A percentile compares a stretch with the other conserved stretches of the same genome.
These are phyloP conservation scores for Dictyostelium citrinum DNA, from an alignment of 78 protist genomes.

Conservation along the genomic window DNA sequence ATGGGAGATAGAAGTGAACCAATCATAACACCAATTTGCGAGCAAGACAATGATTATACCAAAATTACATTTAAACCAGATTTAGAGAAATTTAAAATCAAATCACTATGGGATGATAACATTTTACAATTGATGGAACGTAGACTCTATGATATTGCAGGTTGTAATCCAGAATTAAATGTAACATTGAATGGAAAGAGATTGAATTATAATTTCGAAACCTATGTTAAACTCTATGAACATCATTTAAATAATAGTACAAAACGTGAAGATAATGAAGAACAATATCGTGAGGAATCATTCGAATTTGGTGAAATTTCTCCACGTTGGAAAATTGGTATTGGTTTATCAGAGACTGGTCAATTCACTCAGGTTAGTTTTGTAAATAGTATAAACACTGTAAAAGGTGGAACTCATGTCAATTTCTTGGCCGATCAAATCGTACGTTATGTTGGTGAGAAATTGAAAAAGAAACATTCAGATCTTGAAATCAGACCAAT, in stretches of 20 bases:
- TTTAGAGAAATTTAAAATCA: slow-evolving; percentile 84
- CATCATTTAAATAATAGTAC: neutral
- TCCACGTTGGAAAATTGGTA: slow-evolving; percentile 68
- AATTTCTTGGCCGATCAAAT: slow-evolving; percentile 85
- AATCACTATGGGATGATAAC: slow-evolving; percentile 86
- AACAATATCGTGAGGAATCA: neutral
- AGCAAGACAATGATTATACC: slow-evolving; percentile 68
- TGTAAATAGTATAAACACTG: slow-evolving; percentile 98
- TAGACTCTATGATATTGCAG: slow-evolving; percentile 96
- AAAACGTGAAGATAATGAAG: neutral
- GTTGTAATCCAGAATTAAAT: slow-evolving; percentile 55
- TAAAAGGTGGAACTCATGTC: slow-evolving; percentile 98
- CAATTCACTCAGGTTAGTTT: slow-evolving; percentile 85
- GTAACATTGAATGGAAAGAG: slow-evolving; percentile 55
- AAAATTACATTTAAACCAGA: slow-evolving; percentile 87
- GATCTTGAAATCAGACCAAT: slow-evolving; percentile 82
- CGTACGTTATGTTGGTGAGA: neutral
- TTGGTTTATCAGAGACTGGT: slow-evolving; percentile 28
- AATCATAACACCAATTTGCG: neutral
- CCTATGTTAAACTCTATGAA: slow-evolving; percentile 82
- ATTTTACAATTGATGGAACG: slow-evolving; percentile 80
- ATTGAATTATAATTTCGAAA: slow-evolving; percentile 38
- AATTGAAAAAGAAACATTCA: slow-evolving; percentile 37
- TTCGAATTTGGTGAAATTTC: slow-evolving; percentile 21
- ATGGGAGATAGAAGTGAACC: slow-evolving; percentile 79